Percentiles rank a stretch among this genome's conserved stretches.
Evolutionary conservation across 768 basidiomycete genomes (phyloP).

Genomic region (Lactarius psammicola): DNA sequence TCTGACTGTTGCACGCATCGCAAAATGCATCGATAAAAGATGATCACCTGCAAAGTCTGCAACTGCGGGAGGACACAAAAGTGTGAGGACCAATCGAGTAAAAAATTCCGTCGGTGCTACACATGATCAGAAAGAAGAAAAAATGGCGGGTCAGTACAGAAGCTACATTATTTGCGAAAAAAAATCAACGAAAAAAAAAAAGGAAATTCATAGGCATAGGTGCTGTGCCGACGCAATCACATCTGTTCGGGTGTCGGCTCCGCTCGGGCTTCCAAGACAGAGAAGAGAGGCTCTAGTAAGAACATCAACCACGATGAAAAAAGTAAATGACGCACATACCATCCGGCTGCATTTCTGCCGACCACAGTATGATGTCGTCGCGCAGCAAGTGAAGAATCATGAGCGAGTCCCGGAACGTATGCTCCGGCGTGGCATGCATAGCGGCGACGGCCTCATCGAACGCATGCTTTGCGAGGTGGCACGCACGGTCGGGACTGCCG

Average conservation of each 20-base stretch:
- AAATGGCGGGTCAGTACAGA: background rate
- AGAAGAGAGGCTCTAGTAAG: background rate
- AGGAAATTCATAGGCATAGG: background rate
- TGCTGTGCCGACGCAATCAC: background rate
- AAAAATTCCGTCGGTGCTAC: background rate
- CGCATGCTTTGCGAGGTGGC: constrained; percentile 86
- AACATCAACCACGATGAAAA: background rate
- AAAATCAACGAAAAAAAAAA: background rate
- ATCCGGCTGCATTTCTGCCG: constrained; percentile 61
- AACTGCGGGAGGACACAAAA: background rate
- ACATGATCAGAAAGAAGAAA: background rate
- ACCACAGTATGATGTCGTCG: constrained; percentile 87
- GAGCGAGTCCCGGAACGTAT: constrained; percentile 70
- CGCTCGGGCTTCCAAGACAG: constrained; percentile 9
- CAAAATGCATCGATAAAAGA: too few relatives aligned
- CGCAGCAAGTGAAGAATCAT: constrained; percentile 79
- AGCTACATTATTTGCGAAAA: background rate
- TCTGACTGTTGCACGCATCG: too few relatives aligned
- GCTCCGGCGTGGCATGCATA: constrained; percentile 40
- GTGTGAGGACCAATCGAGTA: background rate
- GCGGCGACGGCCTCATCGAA: constrained; percentile 82
- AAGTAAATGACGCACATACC: constrained; percentile 29
- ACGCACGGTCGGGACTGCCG: constrained; percentile 81
- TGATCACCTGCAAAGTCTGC: too few relatives aligned
- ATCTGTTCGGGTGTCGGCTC: background rate